Evolutionary conservation across 192 early-diverging fungal species (phyloP).

Genomic region (Entophlyctis luteolus): DNA sequence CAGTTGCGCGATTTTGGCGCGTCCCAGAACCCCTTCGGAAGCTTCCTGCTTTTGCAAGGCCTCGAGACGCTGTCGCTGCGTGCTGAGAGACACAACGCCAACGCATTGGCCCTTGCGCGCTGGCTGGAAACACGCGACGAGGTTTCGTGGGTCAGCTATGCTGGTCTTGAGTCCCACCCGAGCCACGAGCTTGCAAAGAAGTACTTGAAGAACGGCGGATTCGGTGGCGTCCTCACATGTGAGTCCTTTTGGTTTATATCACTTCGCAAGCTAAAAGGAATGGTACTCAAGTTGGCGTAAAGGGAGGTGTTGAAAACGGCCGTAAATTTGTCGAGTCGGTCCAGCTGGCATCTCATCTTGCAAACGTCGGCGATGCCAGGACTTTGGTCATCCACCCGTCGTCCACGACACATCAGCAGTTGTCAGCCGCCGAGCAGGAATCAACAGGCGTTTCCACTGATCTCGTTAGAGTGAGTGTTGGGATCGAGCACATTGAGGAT

Average conservation of each 20-base stretch:
- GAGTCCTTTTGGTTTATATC: conserved; percentile 8
- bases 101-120: conserved; percentile 71
- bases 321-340: conserved; percentile 70
- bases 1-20: conserved; percentile 81
- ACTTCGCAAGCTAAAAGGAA: neutral
- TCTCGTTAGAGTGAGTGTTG: conserved; percentile 79
- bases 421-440: conserved; percentile 76
- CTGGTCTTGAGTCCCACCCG: conserved; percentile 75
- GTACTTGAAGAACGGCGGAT: conserved; percentile 72
- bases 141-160: conserved; percentile 84
- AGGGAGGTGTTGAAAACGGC: conserved; percentile 53
- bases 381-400: conserved; percentile 85
- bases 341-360: conserved; percentile 82
- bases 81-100: conserved; percentile 79
- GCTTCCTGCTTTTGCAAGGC: conserved; percentile 84
- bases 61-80: conserved; percentile 87
- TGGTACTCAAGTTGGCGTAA: conserved; percentile 37
- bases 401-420: conserved; percentile 83
- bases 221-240: conserved; percentile 76
- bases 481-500: conserved; percentile 69
- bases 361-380: conserved; percentile 91
- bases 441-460: conserved; percentile 74
- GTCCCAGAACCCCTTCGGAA: conserved; percentile 81
- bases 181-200: conserved; percentile 76
- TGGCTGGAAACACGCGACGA: conserved; percentile 72